Conservation (phyloP, 1,284 basidiomycete species). For the Schizopora paradoxa region DNA sequence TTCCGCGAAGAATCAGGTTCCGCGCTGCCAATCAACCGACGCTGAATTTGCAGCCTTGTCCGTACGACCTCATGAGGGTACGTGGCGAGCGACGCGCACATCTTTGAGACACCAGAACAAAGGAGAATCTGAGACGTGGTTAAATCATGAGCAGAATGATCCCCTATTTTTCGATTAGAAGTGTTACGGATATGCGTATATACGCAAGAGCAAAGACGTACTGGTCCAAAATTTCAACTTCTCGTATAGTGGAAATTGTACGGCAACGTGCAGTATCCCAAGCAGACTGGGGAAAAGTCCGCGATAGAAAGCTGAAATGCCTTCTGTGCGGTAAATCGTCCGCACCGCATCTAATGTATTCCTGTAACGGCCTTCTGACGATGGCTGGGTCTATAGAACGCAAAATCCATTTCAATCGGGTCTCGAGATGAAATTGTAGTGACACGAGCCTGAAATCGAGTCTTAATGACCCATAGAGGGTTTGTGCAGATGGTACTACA, state of each 20-base stretch:
- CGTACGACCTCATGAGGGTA: conserved; percentile 96
- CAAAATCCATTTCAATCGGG: conserved; percentile 8
- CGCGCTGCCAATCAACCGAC: conserved; percentile 55
- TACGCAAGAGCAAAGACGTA: conserved; percentile 38
- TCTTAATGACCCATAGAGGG: conserved; percentile 96
- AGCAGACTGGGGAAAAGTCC: conserved; percentile 85
- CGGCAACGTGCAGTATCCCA: conserved; percentile 88
- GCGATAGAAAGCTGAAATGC: conserved; percentile 82
- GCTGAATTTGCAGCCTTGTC: conserved; percentile 84
- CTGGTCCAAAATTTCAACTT: conserved; percentile 79
- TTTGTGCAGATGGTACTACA: conserved; percentile 88
- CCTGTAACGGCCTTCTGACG: conserved; percentile 69
- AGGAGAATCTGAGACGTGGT: conserved; percentile 69
- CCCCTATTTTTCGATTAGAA: conserved; percentile 39
- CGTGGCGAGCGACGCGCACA: conserved; percentile 89
- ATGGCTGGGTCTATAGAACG: conserved; percentile 60
- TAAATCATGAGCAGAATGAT: conserved; percentile 57
- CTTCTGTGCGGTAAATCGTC: conserved; percentile 85
- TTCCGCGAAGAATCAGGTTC: too few species aligned
- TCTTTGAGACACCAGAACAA: conserved; percentile 87
- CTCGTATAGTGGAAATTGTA: conserved; percentile 96
- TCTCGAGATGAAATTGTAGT: conserved; percentile 1
- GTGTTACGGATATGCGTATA: conserved; percentile 2
- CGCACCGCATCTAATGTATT: conserved; percentile 84
- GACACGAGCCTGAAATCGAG: conserved; percentile 85